A percentile compares a stretch with the other conserved stretches of the same genome.
Conservation (phyloP, 2,329 filamentous ascomycete species). For the Cytospora paraplurivora region DNA sequence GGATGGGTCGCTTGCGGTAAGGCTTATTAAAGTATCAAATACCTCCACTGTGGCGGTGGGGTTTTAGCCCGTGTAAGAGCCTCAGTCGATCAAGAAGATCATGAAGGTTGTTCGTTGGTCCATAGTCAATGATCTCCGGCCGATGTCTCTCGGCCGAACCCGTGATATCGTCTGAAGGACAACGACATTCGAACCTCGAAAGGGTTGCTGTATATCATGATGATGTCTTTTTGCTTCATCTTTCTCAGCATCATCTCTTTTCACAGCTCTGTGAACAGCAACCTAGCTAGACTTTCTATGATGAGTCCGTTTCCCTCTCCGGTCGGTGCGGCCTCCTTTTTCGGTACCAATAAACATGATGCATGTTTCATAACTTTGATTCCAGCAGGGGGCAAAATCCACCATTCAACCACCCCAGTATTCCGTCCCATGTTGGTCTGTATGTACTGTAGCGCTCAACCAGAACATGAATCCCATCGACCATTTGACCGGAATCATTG, state of each 20-base stretch:
- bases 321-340: slow-evolving; percentile 26
- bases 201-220: not conserved
- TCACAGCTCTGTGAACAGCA: not conserved
- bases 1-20: not conserved
- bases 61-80: slow-evolving; percentile 12
- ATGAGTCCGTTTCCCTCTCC: slow-evolving; percentile 6
- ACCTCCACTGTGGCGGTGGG: slow-evolving; percentile 16
- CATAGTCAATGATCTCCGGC: not conserved
- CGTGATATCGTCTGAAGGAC: not conserved
- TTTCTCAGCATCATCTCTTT: not conserved
- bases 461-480: slow-evolving; percentile 6
- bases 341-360: slow-evolving; percentile 12
- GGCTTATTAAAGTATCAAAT: slow-evolving; percentile 26
- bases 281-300: slow-evolving; percentile 6
- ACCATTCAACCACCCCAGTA: slow-evolving; percentile 1
- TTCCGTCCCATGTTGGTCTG: not conserved
- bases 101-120: not conserved
- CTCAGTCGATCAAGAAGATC: slow-evolving; percentile 23
- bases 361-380: slow-evolving; percentile 24
- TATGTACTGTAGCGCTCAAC: slow-evolving; percentile 9
- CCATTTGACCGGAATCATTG: not conserved
- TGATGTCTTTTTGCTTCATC: not conserved
- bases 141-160: slow-evolving; percentile 12
- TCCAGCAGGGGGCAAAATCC: slow-evolving; percentile 7
- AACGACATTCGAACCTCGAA: not conserved